Percentiles rank a stretch among this genome's conserved stretches.
Evolutionary conservation across 2,329 filamentous ascomycete genomes (phyloP).

Genomic region (Byssochlamys sp.): DNA sequence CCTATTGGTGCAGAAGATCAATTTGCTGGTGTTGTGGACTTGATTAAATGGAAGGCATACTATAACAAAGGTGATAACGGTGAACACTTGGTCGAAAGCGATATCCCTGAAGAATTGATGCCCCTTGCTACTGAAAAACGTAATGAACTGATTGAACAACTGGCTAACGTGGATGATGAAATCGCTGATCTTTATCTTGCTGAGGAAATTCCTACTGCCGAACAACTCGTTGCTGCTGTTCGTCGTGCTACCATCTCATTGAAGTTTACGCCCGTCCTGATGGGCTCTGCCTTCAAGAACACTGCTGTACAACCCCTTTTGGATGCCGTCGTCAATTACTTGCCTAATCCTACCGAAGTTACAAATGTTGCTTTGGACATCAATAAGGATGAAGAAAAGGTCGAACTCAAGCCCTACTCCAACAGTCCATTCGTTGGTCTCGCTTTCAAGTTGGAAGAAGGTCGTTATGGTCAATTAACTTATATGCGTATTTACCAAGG

Average conservation of each 20-base stretch:
- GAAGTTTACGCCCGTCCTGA: constrained; percentile 89
- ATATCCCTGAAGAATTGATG: constrained; percentile 70
- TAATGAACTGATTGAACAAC: constrained; percentile 77
- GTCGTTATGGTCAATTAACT: constrained; percentile 94
- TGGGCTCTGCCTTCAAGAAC: constrained; percentile 90
- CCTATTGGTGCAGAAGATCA: constrained; percentile 87
- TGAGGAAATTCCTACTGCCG: constrained; percentile 71
- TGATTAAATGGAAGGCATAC: constrained; percentile 83
- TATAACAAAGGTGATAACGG: constrained; percentile 83
- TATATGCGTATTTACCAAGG: constrained; percentile 98
- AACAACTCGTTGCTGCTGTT: constrained; percentile 86
- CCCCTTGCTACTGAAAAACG: constrained; percentile 70
- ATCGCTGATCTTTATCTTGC: constrained; percentile 90
- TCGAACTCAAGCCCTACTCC: constrained; percentile 87
- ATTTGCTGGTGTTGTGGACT: constrained; percentile 83
- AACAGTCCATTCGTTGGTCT: constrained; percentile 87
- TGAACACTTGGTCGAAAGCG: constrained; percentile 65
- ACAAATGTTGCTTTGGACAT: constrained; percentile 82
- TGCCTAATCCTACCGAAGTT: constrained; percentile 83
- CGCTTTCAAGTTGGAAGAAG: constrained; percentile 97
- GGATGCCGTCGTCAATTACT: constrained; percentile 89
- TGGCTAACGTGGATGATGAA: constrained; percentile 95
- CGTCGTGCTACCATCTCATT: constrained; percentile 76
- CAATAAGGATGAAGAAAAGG: constrained; percentile 64
- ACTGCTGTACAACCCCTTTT: constrained; percentile 94